Evolutionary conservation across 169 alveolate genomes (phyloP), one percentile per base, ranked within the genome.

Genomic region (Ichthyophthirius multifiliis): DNA sequence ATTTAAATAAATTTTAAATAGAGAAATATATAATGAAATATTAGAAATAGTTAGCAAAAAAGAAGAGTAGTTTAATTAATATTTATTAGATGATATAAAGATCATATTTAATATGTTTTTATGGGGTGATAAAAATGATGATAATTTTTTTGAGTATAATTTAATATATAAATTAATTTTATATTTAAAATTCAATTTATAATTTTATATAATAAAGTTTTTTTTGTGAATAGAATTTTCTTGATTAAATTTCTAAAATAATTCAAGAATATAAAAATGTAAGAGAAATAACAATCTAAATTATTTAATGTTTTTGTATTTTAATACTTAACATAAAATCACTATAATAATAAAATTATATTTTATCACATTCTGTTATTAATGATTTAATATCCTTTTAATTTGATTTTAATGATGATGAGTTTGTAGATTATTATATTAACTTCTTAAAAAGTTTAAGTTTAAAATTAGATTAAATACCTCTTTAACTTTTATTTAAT

Each of bases 361-460:
- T 88, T 41, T 55, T 84, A n/a, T 81, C 86, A 34, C 82, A 83
- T 35, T 65, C 75, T 37, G 83, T 83, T 62, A 83, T 88, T 35
- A 84, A 88, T 44, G 78, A 85, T 35, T 74, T 88, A 39, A 88
- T 88, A 39, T 77, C 80, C 55, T 65, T 63, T 37, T 46, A 76
- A 41, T 84, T 79, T 63, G 89, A 88, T 18, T 73, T 76, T 16
- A 73, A 77, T 18, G 90, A 88, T 74, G 93, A 88, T 43, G 93
- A 88, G 67, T 80, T 84, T 74, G 76, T 84, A 39, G 84, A 86
- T 18, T 76, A 83, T 31, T 87, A 88, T 62, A 83, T 88, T 6
- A 84, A 83, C 37, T 84, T 81, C 63, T 74, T 88, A 73, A 88
- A 88, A 84, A 74, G 87, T 30, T 73, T 88, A 39, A 65, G 90